Evolutionary conservation across 495 filamentous ascomycete genomes (phyloP), one percentile per base, ranked within the genome.

Genomic region (Neurospora sp.): DNA sequence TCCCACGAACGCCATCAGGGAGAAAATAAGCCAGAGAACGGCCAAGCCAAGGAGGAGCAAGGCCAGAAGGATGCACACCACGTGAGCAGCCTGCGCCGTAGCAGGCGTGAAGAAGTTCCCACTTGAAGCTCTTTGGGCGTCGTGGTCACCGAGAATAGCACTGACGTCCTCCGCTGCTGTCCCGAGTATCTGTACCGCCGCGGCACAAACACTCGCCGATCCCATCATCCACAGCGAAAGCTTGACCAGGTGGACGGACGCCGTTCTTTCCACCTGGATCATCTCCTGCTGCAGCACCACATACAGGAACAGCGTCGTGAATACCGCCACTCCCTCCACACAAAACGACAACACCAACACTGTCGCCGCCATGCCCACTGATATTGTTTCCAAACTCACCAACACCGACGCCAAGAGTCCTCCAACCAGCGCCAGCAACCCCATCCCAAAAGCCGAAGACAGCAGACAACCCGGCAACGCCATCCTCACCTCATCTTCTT

Each of bases 281-380:
- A 77, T 44, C 20, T 77, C 74, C 37, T 74, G 72, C 40, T 74
- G 18, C 6, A 77, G 27, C 12, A 74, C 74, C 7, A 69, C 22
- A n/a, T 70, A 76, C 1, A 69, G 44, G 2, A 74, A 40, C 6
- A 53, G 14, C 11, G 76, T 42, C 38, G 73, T 18, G 18, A 74
- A 69, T 18, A 75, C 7, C 38, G 68, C 48, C 27, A 68, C 70
- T 11, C 74, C 74, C 0, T 39, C 35, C 5, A 42, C 61, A 40
- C 68, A 72, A 14, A 76, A 46, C 11, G 72, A 61, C 5, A 76
- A 65, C 7, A 74, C 39, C 27, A 77, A 14, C 20, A 73, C 70
- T 0, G 71, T 71, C 16, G n/a, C 39, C 5, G 70, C 75, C 61
- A 75, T n/a, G 22, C 53, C 18, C 3, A 22, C 37, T 4, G 39